Base-by-base conservation (phyloP, 768 basidiomycete genomes). In the Nevesoporus exiguus region DNA sequence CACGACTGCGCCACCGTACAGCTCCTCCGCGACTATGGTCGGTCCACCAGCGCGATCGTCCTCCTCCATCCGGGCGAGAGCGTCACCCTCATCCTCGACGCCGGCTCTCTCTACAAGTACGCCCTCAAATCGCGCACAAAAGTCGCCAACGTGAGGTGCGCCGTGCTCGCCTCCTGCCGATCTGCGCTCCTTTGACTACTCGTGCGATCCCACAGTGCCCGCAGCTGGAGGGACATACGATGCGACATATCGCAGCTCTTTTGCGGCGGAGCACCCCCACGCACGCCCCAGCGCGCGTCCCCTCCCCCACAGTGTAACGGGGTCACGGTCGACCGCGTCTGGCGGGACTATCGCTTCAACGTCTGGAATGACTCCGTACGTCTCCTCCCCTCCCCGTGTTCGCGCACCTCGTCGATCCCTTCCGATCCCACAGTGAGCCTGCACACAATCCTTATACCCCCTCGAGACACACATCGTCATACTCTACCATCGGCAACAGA, bases 61-160 rank as follows among this genome's bases (percentile, higher is more conserved):
- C 65, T 86, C 25, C 73, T 88, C 37, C 76, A 80, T 54, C 85
- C 85, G 5, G 76, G 79, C 45, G 85, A 88, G 64, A 79, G 77
- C 40, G 73, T 88, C 51, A 83, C 83, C 30, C 76, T 87, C 54
- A 77, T 88, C 55, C 77, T 88, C 58, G 84, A 86, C 62, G 84
- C 86, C 19, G 86, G 86, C 7, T 77, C 79, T 21, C 71, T 81
- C 36, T 88, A 88, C 73, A 79, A 80, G 63, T 87, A 88, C 67
- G 84, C 82, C 33, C 72, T 88, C 54, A 87, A 86, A 68, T 77
- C 77, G 56, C 79, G 76, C 58, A 78, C 80, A 47, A 83, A 82
- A 63, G 85, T 87, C 27, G 83, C 79, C 54, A 83, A 84, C 65
- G 79, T 88, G 69, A 85, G 84, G 86, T 87, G 69, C 63, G 84